Base-by-base conservation (phyloP, 2,329 filamentous ascomycete genomes). In the Paracoccidioides lutzii region DNA sequence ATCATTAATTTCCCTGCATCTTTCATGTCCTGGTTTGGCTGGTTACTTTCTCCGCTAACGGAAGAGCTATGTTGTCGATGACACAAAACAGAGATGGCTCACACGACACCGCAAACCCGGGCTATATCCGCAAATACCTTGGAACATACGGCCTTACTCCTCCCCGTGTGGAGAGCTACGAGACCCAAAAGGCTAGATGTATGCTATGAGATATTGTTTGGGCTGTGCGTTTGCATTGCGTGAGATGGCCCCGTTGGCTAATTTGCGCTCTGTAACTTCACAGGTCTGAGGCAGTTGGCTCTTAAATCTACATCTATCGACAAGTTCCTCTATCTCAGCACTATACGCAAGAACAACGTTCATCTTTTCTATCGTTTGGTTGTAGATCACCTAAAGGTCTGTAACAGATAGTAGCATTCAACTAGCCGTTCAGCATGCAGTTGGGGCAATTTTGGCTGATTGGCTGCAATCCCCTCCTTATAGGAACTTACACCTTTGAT, bases 361-460 rank as follows among this genome's bases (percentile, higher is more conserved):
- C 75, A 77, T 61, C 66, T 77, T n/a, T 77, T 77, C 66, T 77
- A 77, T 65, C 73, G 75, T 61, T 62, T 77, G 59, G 67, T 77
- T 51, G 72, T 71, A 38, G 74, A 76, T 57, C 73, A 77, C 59
- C 67, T 76, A 56, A 70, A 66, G 66, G 71, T 73, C 64, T 54
- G 67, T 57, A 3, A 6, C 43, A 10, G 37, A 22, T n/a, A 15
- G 12, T 37, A 30, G 43, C 12, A 42, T 32, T 41, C 10, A 15
- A 8, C 30, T 3, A 4, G 22, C 22, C 22, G 1, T 22, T 22
- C 22, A 1, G 22, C 22, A 22, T 22, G 22, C 22, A 7, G 3
- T 33, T 12, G 2, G 44, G 3, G 10, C 5, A n/a, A 22, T 40
- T 2, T 46, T 1, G 4, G 10, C 2, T 14, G 43, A 30, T 12